phyloP scores from a whole-genome alignment of 2,329 filamentous ascomycete genomes.

The Diaporthe nobilis region DNA sequence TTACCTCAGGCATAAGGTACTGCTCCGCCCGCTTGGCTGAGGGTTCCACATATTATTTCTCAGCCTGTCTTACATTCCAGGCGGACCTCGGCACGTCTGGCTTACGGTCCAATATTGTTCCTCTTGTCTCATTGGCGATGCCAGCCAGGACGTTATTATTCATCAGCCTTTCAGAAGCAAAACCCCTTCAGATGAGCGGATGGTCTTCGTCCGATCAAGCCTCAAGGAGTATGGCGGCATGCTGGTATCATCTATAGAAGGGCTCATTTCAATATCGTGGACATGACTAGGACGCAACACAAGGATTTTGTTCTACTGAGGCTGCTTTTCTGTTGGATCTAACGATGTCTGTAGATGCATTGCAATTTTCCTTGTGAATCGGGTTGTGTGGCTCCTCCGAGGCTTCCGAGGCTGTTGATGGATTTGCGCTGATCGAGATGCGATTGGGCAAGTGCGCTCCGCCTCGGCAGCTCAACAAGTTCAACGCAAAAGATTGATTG shows the following conservation, averaged over 20 bases:
- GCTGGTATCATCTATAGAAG: not conserved
- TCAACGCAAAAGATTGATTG: not conserved
- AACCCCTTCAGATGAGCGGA: not conserved
- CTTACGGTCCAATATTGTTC: not conserved
- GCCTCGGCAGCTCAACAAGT: not conserved
- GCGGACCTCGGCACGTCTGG: not conserved
- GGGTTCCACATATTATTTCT: slow-evolving; percentile 4
- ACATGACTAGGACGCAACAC: not conserved
- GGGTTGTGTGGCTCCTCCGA: not conserved
- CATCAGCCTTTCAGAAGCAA: not conserved
- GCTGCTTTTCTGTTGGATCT: not conserved
- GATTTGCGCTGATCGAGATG: not conserved
- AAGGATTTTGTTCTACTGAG: not conserved
- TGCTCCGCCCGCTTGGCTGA: slow-evolving; percentile 19
- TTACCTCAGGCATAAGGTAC: not conserved
- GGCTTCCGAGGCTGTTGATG: not conserved
- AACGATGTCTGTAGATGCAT: not conserved
- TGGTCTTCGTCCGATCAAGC: not conserved
- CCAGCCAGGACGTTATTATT: not conserved
- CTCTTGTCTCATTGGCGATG: not conserved
- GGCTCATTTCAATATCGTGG: not conserved
- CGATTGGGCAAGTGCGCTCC: not conserved
- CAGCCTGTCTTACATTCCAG: slow-evolving; percentile 15
- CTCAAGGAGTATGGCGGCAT: slow-evolving; percentile 12
- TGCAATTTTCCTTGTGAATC: not conserved